phyloP scores from a whole-genome alignment of 352 stramenopile species.

The Lagenidium giganteum region DNA sequence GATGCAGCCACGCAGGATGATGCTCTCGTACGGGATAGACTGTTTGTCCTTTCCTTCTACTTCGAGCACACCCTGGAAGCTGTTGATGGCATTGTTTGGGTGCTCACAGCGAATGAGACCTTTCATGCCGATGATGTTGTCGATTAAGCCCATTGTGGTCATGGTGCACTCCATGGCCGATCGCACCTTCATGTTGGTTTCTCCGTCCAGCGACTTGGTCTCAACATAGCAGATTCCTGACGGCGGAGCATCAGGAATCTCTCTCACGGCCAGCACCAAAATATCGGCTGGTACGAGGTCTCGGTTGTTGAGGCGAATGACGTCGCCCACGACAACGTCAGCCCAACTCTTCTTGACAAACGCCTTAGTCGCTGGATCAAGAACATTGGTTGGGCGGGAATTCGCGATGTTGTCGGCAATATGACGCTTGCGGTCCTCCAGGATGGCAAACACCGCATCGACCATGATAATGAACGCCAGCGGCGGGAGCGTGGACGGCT shows the following conservation, averaged over 20 bases:
- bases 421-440: slow-evolving; percentile 88
- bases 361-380: slow-evolving; percentile 29
- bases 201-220: slow-evolving; percentile 89
- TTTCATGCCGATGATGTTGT: slow-evolving; percentile 45
- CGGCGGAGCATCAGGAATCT: slow-evolving; percentile 48
- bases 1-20: slow-evolving; percentile 89
- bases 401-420: slow-evolving; percentile 82
- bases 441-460: slow-evolving; percentile 79
- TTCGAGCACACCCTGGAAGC: slow-evolving; percentile 85
- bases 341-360: slow-evolving; percentile 70
- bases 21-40: slow-evolving; percentile 71
- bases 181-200: slow-evolving; percentile 92
- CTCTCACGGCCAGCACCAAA: slow-evolving; percentile 73
- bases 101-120: slow-evolving; percentile 69
- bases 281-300: slow-evolving; percentile 84
- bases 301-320: slow-evolving; percentile 77
- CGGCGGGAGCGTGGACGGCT: slow-evolving; percentile 83
- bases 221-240: slow-evolving; percentile 86
- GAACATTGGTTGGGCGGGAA: slow-evolving; percentile 50
- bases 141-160: slow-evolving; percentile 29
- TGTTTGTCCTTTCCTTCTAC: slow-evolving; percentile 41
- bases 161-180: slow-evolving; percentile 73
- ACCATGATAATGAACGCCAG: slow-evolving; percentile 90
- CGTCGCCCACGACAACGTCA: slow-evolving; percentile 82
- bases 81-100: slow-evolving; percentile 89